phyloP scores from a whole-genome alignment of 331 rosid genomes.

The Saraca asoca region DNA sequence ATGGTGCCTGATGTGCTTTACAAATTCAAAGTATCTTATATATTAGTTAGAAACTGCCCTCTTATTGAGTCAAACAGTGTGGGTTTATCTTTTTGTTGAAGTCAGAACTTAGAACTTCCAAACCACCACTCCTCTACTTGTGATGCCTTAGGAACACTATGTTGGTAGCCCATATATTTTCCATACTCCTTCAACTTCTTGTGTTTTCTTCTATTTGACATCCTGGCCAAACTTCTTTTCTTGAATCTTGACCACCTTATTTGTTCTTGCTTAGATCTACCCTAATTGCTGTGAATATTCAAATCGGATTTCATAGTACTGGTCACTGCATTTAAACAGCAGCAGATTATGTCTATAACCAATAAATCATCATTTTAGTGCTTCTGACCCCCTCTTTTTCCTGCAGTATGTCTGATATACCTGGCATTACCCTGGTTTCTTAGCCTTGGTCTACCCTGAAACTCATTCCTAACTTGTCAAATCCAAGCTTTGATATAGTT shows the following conservation, averaged over 20 bases:
- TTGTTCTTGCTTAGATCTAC: conserved; percentile 4
- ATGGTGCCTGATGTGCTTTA: too few relatives aligned
- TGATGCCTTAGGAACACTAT: not conserved
- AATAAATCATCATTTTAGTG: not conserved
- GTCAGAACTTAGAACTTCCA: conserved; percentile 2
- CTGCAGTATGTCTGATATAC: not conserved
- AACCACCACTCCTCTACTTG: not conserved
- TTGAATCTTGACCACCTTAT: conserved; percentile 22
- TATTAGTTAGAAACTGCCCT: not conserved
- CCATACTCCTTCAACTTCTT: not conserved
- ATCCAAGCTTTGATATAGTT: too few relatives aligned
- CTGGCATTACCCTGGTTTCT: not conserved
- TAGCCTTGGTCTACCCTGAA: not conserved
- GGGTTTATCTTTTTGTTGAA: conserved; percentile 8
- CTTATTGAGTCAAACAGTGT: conserved; percentile 2
- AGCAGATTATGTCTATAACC: not conserved
- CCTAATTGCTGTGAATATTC: not conserved
- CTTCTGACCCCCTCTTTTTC: not conserved
- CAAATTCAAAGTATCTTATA: too few relatives aligned
- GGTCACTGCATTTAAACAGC: not conserved
- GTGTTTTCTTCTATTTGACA: conserved; percentile 18
- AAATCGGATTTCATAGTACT: not conserved
- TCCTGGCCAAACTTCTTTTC: not conserved
- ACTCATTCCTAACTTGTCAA: not conserved
- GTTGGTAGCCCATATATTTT: not conserved